phyloP scores from a whole-genome alignment of 805 yeast genomes.

The Lipomyces yamanashiensis region DNA sequence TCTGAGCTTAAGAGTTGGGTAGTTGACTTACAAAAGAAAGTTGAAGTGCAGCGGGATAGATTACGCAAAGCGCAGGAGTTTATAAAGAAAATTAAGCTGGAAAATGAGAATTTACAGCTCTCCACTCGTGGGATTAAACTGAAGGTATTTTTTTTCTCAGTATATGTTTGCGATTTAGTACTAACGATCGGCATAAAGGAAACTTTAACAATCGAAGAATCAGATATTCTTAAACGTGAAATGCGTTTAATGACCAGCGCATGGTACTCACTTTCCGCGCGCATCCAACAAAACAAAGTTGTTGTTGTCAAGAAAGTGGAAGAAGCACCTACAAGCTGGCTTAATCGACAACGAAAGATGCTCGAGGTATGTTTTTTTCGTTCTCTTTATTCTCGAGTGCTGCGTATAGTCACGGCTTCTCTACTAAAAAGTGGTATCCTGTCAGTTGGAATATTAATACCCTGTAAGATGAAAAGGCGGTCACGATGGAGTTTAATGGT shows the following conservation, averaged over 20 bases:
- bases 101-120: conserved; percentile 10
- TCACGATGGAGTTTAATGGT: too few species aligned
- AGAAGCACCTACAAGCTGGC: conserved; percentile 42
- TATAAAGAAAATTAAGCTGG: conserved; percentile 25
- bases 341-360: conserved; percentile 40
- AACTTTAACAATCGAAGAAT: conserved; percentile 24
- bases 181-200: neutral
- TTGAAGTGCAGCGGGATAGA: conserved; percentile 30
- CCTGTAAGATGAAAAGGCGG: too few species aligned
- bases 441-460: too few species aligned
- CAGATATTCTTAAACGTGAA: conserved; percentile 33
- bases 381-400: neutral
- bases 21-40: conserved; percentile 30
- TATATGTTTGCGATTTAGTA: neutral
- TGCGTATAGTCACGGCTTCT: neutral
- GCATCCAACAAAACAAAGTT: conserved; percentile 41
- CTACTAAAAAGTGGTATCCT: too few species aligned
- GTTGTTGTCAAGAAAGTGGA: conserved; percentile 37
- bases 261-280: conserved; percentile 40
- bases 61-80: conserved; percentile 27
- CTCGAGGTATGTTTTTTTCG: conserved; percentile 34
- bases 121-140: neutral
- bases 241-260: conserved; percentile 40
- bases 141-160: neutral
- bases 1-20: conserved; percentile 36